These are phyloP conservation scores for Jacaranda mimosifolia DNA, from an alignment of 257 asterid species.

Conservation along the genomic window DNA sequence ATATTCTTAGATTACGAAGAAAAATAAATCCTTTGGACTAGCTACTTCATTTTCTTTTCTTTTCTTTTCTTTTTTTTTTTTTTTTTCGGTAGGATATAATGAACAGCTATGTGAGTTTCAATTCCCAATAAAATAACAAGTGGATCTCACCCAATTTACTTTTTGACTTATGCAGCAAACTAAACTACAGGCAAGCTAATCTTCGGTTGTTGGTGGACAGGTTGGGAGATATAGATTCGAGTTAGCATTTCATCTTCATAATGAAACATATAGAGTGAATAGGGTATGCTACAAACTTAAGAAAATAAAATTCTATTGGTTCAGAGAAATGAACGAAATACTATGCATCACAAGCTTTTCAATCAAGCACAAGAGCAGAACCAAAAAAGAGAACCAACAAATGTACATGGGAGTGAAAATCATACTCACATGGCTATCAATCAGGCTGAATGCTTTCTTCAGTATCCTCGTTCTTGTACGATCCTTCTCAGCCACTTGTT, in stretches of 20 bases:
- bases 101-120: slow-evolving; percentile 1
- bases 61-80: too few relatives aligned
- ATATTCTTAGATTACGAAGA: slow-evolving; percentile 15
- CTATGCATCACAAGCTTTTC: slow-evolving; percentile 23
- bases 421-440: slow-evolving; percentile 73
- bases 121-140: slow-evolving; percentile 9
- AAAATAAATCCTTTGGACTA: slow-evolving; percentile 10
- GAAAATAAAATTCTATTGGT: not conserved
- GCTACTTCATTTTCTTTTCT: slow-evolving; percentile 1
- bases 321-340: slow-evolving; percentile 9
- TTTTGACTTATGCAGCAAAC: slow-evolving; percentile 15
- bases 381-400: slow-evolving; percentile 22
- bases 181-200: slow-evolving; percentile 2
- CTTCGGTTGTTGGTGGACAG: not conserved
- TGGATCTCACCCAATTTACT: slow-evolving; percentile 7
- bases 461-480: slow-evolving; percentile 73
- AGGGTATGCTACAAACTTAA: slow-evolving; percentile 27
- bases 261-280: not conserved
- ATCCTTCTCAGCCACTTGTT: slow-evolving; percentile 91
- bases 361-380: slow-evolving; percentile 18
- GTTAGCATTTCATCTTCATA: slow-evolving; percentile 13
- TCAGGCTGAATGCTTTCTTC: slow-evolving; percentile 81
- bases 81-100: too few relatives aligned
- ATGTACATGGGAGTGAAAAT: slow-evolving; percentile 28
- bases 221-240: not conserved